Base-by-base conservation (phyloP, 768 basidiomycete species). In the Solioccasus polychromus region DNA sequence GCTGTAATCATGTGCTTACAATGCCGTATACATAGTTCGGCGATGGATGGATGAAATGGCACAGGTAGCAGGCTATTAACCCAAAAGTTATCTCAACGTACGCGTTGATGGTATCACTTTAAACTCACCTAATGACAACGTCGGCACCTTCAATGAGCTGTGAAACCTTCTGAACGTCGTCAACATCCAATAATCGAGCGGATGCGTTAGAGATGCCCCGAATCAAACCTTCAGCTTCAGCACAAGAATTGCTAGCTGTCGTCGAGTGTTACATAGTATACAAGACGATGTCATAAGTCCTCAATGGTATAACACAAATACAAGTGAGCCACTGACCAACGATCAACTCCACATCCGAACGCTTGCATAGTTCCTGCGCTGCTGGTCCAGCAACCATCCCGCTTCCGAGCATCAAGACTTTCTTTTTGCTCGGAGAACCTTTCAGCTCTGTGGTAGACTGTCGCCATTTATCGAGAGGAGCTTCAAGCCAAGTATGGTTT, bases 361-460 rank as follows among this genome's bases (percentile, higher is more conserved):
- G 69, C 51, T 72, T 72, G 34, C 79, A 77, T 39, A 96, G 74
- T 57, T 86, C 78, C 41, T 87, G 79, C 3, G 92, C 83, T 1
- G 89, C 88, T 14, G 94, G 94, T 3, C 85, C 86, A 5, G 92
- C 91, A 17, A 97, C 94, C 83, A 96, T 92, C n/a, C 94, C 94
- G 44, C 88, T 92, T 8, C 94, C 94, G 2, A 97, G 75, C 58
- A 96, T 71, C 26, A 97, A 64, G 0, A 93, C 76, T 55, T 75
- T 79, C 70, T 84, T 85, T 67, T 78, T 82, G 54, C 47, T 67
- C 42, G 39, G 23, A 2, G 40, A 38, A 12, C 47, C 29, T 42
- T 48, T 32, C 15, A 24, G 18, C 36, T 46, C 48, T 4, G 34
- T 18, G 9, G 43, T 35, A 20, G 56, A 47, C 32, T 8, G 47